Conservation (phyloP, 768 basidiomycete genomes). For the Piloderma croceum region DNA sequence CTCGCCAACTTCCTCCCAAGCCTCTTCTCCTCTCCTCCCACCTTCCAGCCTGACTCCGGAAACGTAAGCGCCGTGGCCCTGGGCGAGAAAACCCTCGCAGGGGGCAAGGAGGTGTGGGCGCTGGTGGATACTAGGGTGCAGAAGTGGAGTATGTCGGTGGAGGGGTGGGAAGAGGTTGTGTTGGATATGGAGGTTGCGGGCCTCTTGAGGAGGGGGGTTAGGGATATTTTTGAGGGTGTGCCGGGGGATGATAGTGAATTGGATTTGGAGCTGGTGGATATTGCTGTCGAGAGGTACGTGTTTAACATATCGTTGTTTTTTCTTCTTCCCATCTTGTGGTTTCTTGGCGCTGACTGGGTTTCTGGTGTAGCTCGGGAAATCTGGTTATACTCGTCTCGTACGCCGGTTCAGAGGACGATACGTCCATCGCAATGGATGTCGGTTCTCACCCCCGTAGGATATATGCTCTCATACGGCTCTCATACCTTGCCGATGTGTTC, state of each 20-base stretch:
- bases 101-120: constrained; percentile 59
- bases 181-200: constrained; percentile 52
- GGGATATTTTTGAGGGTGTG: constrained; percentile 33
- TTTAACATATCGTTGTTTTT: constrained; percentile 1
- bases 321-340: constrained; percentile 2
- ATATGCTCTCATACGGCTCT: constrained; percentile 56
- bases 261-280: constrained; percentile 71
- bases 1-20: constrained; percentile 39
- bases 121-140: constrained; percentile 64
- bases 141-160: constrained; percentile 61
- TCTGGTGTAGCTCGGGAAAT: constrained; percentile 38
- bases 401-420: constrained; percentile 48
- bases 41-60: constrained; percentile 42
- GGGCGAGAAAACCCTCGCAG: constrained; percentile 35
- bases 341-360: not conserved
- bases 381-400: constrained; percentile 65
- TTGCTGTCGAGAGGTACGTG: constrained; percentile 54
- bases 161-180: constrained; percentile 65
- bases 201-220: constrained; percentile 43
- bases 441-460: constrained; percentile 48
- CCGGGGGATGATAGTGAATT: constrained; percentile 41
- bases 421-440: constrained; percentile 31
- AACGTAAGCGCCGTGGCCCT: constrained; percentile 63
- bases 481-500: constrained; percentile 37
- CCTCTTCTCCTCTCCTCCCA: constrained; percentile 35